Conservation (phyloP, 2,329 filamentous ascomycete species). For the Gremmenia infestans region DNA sequence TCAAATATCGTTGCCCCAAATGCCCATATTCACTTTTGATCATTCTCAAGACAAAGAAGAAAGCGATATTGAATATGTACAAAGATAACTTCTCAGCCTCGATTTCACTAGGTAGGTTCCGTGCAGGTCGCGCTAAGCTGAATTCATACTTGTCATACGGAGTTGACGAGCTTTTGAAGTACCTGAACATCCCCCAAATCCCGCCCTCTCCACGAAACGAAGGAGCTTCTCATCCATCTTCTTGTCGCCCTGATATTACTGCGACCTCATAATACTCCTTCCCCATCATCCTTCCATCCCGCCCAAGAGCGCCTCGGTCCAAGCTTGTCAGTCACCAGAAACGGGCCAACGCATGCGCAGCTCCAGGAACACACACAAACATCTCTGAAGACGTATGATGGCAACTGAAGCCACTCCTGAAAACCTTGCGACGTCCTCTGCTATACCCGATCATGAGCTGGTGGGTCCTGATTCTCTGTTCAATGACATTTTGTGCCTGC, state of each 20-base stretch:
- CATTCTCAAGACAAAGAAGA: too few relatives aligned
- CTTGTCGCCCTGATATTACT: slow-evolving; percentile 11
- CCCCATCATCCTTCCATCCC: neutral
- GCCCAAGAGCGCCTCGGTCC: slow-evolving; percentile 4
- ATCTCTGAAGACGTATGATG: slow-evolving; percentile 53
- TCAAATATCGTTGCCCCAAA: too few relatives aligned
- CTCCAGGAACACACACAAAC: slow-evolving; percentile 27
- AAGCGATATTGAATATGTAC: too few relatives aligned
- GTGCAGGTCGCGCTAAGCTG: neutral
- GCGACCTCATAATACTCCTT: slow-evolving; percentile 6
- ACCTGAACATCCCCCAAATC: slow-evolving; percentile 2
- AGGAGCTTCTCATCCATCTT: slow-evolving; percentile 11
- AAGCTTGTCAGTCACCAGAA: slow-evolving; percentile 21
- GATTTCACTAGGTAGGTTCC: too few relatives aligned
- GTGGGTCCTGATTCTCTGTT: slow-evolving; percentile 16
- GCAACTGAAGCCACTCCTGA: slow-evolving; percentile 55
- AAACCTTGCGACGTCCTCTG: slow-evolving; percentile 36
- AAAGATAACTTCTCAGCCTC: too few relatives aligned
- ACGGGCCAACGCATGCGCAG: slow-evolving; percentile 32
- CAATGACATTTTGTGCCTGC: neutral
- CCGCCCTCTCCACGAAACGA: slow-evolving; percentile 6
- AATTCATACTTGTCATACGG: neutral
- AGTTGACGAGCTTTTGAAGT: neutral
- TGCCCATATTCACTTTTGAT: too few relatives aligned
- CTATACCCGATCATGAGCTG: slow-evolving; percentile 29